phyloP scores from a whole-genome alignment of 345 rosid species.

The Pistacia integerrima region DNA sequence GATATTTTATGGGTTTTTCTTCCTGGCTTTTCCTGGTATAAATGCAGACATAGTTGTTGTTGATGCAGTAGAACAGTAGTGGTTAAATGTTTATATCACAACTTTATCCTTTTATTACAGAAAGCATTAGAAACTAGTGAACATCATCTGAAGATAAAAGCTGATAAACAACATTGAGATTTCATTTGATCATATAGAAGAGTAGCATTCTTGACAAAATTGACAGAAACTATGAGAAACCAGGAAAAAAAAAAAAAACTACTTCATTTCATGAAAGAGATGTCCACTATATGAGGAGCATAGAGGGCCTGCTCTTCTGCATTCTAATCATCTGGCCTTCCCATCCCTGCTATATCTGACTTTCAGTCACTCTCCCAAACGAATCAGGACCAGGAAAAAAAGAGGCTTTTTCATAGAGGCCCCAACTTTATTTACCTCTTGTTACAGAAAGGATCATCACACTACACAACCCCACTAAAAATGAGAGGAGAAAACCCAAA shows the following conservation, averaged over 20 bases:
- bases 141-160: background rate
- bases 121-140: too few species aligned
- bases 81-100: too few species aligned
- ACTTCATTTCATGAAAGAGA: background rate
- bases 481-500: constrained; percentile 28
- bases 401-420: constrained; percentile 15
- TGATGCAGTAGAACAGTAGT: too few species aligned
- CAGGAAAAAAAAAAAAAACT: background rate
- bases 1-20: too few species aligned
- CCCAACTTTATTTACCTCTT: constrained; percentile 39
- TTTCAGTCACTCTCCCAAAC: constrained; percentile 6
- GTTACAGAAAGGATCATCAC: constrained; percentile 34
- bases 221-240: background rate
- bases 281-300: background rate
- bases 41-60: too few species aligned
- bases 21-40: too few species aligned
- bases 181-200: background rate
- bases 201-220: background rate
- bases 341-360: constrained; percentile 1
- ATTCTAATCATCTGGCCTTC: constrained; percentile 1
- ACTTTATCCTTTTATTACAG: too few species aligned
- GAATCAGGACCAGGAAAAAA: constrained; percentile 6
- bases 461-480: constrained; percentile 32
- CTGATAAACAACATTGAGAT: background rate
- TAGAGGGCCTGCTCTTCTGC: background rate